Evolutionary conservation across 2,329 filamentous ascomycete genomes (phyloP).

Genomic region (Ophiostoma quercus): DNA sequence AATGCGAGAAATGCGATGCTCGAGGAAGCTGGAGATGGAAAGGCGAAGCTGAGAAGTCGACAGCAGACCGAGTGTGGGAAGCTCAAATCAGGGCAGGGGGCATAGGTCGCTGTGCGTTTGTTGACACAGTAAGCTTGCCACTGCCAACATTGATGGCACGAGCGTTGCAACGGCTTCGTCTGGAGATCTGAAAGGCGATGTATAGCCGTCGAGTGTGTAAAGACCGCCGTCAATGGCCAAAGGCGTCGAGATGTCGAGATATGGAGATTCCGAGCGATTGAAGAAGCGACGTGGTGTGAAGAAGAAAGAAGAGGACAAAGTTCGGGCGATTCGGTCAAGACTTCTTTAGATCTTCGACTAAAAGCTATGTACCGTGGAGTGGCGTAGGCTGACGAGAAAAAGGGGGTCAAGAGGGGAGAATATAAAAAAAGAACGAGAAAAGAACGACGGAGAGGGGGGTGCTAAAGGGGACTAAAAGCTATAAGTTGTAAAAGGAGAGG

Average conservation of each 20-base stretch:
- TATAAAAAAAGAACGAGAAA: slow-evolving; percentile 18
- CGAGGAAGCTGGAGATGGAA: not conserved
- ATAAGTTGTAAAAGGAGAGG: slow-evolving; percentile 14
- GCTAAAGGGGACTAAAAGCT: slow-evolving; percentile 19
- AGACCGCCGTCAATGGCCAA: not conserved
- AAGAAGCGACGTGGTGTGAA: slow-evolving; percentile 3
- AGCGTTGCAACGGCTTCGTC: not conserved
- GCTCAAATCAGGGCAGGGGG: slow-evolving; percentile 9
- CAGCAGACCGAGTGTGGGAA: not conserved
- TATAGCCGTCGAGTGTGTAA: not conserved
- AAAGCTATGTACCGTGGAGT: slow-evolving; percentile 7
- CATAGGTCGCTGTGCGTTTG: not conserved
- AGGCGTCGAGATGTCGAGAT: not conserved
- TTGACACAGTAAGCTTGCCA: slow-evolving; percentile 1
- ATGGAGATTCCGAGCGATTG: not conserved
- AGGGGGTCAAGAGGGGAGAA: slow-evolving; percentile 3
- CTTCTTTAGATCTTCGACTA: slow-evolving; percentile 14
- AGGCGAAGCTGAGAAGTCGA: not conserved
- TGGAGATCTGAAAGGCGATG: not conserved
- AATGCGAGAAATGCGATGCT: not conserved
- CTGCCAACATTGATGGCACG: slow-evolving; percentile 12
- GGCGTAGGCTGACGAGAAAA: slow-evolving; percentile 11
- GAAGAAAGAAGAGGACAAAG: not conserved
- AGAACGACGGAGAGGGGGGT: not conserved
- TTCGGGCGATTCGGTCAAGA: slow-evolving; percentile 9